Evolutionary conservation across 2,329 filamentous ascomycete species (phyloP).

Genomic region (Alternaria angustiovoidea): DNA sequence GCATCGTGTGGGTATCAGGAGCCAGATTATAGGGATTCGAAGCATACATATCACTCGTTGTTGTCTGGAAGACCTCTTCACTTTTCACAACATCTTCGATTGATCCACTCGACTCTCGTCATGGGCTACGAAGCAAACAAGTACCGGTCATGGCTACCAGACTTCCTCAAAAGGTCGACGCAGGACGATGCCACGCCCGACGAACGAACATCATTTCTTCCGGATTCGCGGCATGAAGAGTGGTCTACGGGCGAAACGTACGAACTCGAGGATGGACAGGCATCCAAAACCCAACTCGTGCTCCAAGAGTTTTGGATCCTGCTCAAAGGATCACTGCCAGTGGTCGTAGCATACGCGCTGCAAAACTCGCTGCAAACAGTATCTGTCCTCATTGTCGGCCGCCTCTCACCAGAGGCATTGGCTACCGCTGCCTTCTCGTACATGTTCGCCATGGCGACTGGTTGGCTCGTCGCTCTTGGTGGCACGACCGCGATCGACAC

Average conservation of each 20-base stretch:
- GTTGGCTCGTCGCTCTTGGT: slow-evolving; percentile 85
- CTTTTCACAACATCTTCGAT: neutral
- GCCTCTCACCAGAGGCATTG: slow-evolving; percentile 79
- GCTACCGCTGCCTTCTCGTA: slow-evolving; percentile 87
- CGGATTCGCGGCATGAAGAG: slow-evolving; percentile 49
- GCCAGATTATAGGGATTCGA: neutral
- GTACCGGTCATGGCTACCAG: slow-evolving; percentile 42
- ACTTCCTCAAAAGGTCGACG: slow-evolving; percentile 32
- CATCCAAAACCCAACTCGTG: slow-evolving; percentile 50
- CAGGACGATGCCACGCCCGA: slow-evolving; percentile 40
- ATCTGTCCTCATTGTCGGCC: slow-evolving; percentile 82
- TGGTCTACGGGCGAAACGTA: slow-evolving; percentile 47
- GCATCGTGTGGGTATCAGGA: slow-evolving; percentile 1
- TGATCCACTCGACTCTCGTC: neutral
- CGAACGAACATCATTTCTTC: slow-evolving; percentile 56
- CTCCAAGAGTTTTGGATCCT: slow-evolving; percentile 72
- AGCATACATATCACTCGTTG: slow-evolving; percentile 2
- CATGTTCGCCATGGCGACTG: slow-evolving; percentile 93
- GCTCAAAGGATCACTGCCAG: slow-evolving; percentile 73
- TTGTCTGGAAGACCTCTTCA: neutral
- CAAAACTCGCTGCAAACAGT: slow-evolving; percentile 86
- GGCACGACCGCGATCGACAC: slow-evolving; percentile 89
- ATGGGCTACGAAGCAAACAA: slow-evolving; percentile 35
- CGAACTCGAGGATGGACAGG: slow-evolving; percentile 49
- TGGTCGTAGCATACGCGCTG: slow-evolving; percentile 84